Evolutionary conservation across 495 filamentous ascomycete species (phyloP).

Genomic region (Elaphomyces granulatus): DNA sequence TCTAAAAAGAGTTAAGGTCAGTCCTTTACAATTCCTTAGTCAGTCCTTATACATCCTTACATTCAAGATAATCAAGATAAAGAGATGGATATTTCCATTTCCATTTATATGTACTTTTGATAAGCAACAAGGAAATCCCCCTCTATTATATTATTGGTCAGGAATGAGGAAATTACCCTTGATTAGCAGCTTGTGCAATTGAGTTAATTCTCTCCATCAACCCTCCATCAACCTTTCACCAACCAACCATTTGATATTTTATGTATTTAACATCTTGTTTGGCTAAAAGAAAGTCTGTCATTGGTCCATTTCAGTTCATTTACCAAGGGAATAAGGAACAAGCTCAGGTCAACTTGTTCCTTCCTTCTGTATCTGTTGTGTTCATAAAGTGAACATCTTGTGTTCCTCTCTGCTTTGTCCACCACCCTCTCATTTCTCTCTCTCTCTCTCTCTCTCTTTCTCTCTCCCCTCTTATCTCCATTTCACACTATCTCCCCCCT

Average conservation of each 20-base stretch:
- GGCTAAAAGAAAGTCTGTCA: neutral
- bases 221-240: no score
- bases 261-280: neutral
- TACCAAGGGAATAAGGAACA: neutral
- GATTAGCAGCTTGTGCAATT: no score
- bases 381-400: neutral
- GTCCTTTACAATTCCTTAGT: no score
- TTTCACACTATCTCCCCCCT: constrained; percentile 4
- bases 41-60: no score
- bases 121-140: no score
- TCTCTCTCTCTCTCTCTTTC: neutral
- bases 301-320: neutral
- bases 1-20: no score
- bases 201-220: no score
- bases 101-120: no score
- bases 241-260: constrained; percentile 1
- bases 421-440: neutral
- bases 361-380: neutral
- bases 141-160: no score
- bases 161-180: no score
- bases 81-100: no score
- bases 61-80: no score
- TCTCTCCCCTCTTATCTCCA: constrained; percentile 5
- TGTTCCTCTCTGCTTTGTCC: constrained; percentile 5
- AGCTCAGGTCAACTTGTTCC: neutral